These are phyloP conservation scores for Cyberlindnera bimundalis DNA, from an alignment of 805 yeast genomes.

Conservation along the genomic window DNA sequence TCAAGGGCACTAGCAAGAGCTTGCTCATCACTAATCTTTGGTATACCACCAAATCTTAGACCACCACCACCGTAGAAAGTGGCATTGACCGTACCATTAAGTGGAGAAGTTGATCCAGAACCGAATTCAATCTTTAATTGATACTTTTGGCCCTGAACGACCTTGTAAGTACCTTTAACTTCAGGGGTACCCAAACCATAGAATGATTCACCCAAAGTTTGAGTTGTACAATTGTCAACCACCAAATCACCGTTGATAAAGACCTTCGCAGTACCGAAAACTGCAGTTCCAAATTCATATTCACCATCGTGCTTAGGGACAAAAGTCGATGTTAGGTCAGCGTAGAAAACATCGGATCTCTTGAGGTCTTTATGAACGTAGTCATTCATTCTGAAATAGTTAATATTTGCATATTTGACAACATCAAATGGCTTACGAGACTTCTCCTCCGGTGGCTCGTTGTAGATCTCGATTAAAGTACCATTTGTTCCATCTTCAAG, in stretches of 20 bases:
- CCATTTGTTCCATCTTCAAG: constrained; percentile 22
- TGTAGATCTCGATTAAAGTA: constrained; percentile 22
- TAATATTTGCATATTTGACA: constrained; percentile 19
- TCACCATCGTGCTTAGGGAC: constrained; percentile 43
- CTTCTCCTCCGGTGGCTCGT: constrained; percentile 17
- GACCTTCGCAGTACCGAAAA: constrained; percentile 51
- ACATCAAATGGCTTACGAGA: constrained; percentile 30
- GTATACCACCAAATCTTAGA: constrained; percentile 30
- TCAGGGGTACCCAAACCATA: constrained; percentile 54
- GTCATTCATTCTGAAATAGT: constrained; percentile 25
- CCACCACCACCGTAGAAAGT: constrained; percentile 36
- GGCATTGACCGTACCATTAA: constrained; percentile 14
- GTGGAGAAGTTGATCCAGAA: constrained; percentile 37
- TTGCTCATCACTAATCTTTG: constrained; percentile 24
- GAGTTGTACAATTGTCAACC: constrained; percentile 52
- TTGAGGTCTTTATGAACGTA: constrained; percentile 23
- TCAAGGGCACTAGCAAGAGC: constrained; percentile 39
- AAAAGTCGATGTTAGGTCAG: constrained; percentile 41
- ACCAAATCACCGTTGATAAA: constrained; percentile 48
- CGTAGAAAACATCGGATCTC: constrained; percentile 35
- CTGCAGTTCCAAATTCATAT: constrained; percentile 50
- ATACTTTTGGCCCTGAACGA: constrained; percentile 43
- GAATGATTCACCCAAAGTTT: constrained; percentile 46
- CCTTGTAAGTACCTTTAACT: constrained; percentile 33
- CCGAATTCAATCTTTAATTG: constrained; percentile 47